phyloP scores from a whole-genome alignment of 768 basidiomycete genomes.

The Auricularia auricula-judae region DNA sequence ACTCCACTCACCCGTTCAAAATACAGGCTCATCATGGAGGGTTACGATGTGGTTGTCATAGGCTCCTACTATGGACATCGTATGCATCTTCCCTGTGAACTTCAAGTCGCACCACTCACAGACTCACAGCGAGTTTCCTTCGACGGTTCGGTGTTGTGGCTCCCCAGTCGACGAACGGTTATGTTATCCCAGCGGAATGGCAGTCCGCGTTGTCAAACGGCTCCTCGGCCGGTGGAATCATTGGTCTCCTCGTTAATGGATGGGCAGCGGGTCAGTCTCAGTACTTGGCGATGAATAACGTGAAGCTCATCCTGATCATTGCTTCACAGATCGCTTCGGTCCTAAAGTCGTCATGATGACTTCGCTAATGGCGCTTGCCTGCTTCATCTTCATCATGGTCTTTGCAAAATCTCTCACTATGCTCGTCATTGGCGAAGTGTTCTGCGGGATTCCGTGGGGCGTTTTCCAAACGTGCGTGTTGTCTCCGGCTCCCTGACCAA shows the following conservation, averaged over 20 bases:
- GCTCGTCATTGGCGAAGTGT: conserved; percentile 13
- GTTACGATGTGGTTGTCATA: conserved; percentile 14
- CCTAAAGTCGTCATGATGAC: conserved; percentile 21
- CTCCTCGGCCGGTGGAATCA: conserved; percentile 19
- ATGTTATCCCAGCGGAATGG: conserved; percentile 25
- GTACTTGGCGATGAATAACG: no score
- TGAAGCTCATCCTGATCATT: neutral
- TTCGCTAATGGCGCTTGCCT: conserved; percentile 11
- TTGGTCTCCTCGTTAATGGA: conserved; percentile 22
- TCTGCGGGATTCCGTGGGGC: conserved; percentile 24
- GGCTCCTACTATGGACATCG: neutral
- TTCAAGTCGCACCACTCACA: neutral
- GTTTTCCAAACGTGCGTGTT: neutral
- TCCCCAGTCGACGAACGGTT: conserved; percentile 3
- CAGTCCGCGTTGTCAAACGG: conserved; percentile 27
- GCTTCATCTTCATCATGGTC: conserved; percentile 16
- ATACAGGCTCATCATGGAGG: conserved; percentile 23
- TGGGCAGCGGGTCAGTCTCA: no score
- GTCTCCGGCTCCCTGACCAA: neutral
- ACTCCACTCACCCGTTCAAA: no score
- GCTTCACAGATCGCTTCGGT: conserved; percentile 19
- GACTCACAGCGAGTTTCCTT: neutral
- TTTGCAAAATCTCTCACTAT: conserved; percentile 13
- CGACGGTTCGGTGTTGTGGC: neutral
- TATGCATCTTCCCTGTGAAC: neutral